phyloP scores from a whole-genome alignment of 805 yeast species.

The Candida nemodendra region DNA sequence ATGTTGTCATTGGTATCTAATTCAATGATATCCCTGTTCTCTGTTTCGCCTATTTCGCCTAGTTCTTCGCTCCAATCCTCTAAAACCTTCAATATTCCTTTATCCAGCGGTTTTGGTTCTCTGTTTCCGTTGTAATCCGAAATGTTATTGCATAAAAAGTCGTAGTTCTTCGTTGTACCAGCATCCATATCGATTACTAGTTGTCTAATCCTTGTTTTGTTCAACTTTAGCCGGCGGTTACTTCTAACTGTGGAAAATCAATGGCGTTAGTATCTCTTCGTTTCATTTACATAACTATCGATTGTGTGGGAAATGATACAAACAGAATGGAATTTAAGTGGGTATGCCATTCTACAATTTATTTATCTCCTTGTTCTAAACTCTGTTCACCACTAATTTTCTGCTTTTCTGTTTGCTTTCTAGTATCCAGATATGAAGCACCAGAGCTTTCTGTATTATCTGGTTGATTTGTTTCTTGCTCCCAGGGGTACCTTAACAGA shows the following conservation, averaged over 20 bases:
- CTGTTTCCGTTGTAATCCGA: neutral
- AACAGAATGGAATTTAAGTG: conserved; percentile 1
- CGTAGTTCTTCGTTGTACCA: neutral
- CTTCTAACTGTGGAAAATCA: neutral
- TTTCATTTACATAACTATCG: too few relatives aligned
- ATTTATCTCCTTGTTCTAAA: neutral
- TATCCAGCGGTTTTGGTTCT: neutral
- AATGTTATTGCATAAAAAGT: neutral
- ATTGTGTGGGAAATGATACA: conserved; percentile 3
- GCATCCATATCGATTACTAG: conserved; percentile 2
- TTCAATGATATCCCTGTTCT: too few relatives aligned
- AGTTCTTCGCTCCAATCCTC: neutral
- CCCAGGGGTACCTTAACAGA: too few relatives aligned
- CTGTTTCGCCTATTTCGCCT: too few relatives aligned
- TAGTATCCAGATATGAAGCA: too few relatives aligned
- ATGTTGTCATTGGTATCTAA: too few relatives aligned
- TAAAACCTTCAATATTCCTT: neutral
- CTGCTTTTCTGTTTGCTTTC: too few relatives aligned
- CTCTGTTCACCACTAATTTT: too few relatives aligned
- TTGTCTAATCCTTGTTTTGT: conserved; percentile 4
- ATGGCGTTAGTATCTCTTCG: neutral
- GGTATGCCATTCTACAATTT: neutral
- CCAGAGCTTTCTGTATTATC: too few relatives aligned
- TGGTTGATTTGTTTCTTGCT: too few relatives aligned
- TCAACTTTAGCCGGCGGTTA: conserved; percentile 2